Evolutionary conservation across 495 filamentous ascomycete species (phyloP), one percentile per base, ranked within the genome.

Genomic region (Podospora sp.): DNA sequence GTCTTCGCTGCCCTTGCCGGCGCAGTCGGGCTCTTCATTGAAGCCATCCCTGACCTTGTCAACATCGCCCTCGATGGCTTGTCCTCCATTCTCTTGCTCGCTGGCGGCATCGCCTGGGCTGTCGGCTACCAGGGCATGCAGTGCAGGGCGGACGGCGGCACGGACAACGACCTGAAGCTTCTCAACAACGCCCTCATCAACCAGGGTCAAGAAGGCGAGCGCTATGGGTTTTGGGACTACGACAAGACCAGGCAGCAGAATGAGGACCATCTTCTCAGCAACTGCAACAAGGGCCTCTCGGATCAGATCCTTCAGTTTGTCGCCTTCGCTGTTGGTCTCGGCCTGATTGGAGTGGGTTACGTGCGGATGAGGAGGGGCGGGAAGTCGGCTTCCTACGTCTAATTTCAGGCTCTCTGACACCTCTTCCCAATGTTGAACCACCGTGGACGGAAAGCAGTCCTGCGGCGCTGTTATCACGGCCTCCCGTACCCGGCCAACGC

Each of bases 71-170:
- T 83, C 0, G 86, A 88, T 69, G 82, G 70, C 0, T 36, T 87
- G 0, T 73, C 80, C 0, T 66, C 71, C 0, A 60, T 85, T 18
- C 76, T 86, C 33, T 78, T 84, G 49, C 73, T 88, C 4, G 84
- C 81, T 14, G 84, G 81, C 35, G 87, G 80, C 21, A 81, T 86
- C 61, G 86, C 82, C 36, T 78, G 80, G 72, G 83, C 84, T 3
- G 57, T 82, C 62, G 76, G 79, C 6, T 75, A 86, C 20, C 72
- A 76, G 11, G 59, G 72, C 12, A 67, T 76, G 1, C 71, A 69
- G 60, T 83, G 82, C 77, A 74, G 50, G 9, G 60, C 63, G 18
- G 53, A 77, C 36, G 0, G 1, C 0, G 21, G 11, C 14, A 60
- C 66, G 0, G 20, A 26, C 36, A 55, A 50, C 16, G 40, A 2